Evolutionary conservation across 768 basidiomycete genomes (phyloP).

Genomic region (Harrya chromipes): DNA sequence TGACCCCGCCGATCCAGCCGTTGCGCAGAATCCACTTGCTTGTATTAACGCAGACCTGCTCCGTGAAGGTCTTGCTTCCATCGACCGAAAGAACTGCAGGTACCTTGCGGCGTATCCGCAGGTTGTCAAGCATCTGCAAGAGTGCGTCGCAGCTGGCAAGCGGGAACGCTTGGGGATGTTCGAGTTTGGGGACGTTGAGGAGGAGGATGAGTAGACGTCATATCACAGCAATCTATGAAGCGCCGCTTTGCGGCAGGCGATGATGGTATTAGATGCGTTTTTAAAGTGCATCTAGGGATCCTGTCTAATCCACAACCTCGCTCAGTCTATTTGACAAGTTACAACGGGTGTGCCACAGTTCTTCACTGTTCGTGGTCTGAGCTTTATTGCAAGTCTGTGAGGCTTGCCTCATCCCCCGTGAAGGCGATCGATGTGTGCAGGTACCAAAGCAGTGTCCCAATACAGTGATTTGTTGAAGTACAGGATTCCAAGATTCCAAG

Average conservation of each 20-base stretch:
- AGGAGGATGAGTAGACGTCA: constrained; percentile 80
- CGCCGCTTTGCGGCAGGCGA: too few relatives aligned
- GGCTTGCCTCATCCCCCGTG: not conserved
- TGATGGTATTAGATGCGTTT: constrained; percentile 12
- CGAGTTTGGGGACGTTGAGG: constrained; percentile 89
- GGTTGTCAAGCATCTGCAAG: constrained; percentile 62
- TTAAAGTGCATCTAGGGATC: constrained; percentile 12
- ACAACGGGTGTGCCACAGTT: not conserved
- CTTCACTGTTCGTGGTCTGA: not conserved
- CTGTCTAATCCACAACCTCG: constrained; percentile 10
- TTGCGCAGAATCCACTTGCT: constrained; percentile 63
- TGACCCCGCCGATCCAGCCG: constrained; percentile 74
- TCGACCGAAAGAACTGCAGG: constrained; percentile 75
- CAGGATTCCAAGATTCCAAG: constrained; percentile 3
- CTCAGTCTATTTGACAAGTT: constrained; percentile 1
- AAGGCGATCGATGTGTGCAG: too few relatives aligned
- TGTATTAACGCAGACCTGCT: constrained; percentile 90
- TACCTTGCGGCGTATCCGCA: constrained; percentile 71
- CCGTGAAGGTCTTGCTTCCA: constrained; percentile 78
- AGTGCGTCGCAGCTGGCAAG: constrained; percentile 62
- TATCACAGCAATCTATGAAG: too few relatives aligned
- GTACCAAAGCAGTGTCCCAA: too few relatives aligned
- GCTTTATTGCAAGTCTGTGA: not conserved
- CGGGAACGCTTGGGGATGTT: constrained; percentile 78
- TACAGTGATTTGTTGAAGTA: too few relatives aligned